Base-by-base conservation (phyloP, 345 rosid species). In the Sapria himalayana region DNA sequence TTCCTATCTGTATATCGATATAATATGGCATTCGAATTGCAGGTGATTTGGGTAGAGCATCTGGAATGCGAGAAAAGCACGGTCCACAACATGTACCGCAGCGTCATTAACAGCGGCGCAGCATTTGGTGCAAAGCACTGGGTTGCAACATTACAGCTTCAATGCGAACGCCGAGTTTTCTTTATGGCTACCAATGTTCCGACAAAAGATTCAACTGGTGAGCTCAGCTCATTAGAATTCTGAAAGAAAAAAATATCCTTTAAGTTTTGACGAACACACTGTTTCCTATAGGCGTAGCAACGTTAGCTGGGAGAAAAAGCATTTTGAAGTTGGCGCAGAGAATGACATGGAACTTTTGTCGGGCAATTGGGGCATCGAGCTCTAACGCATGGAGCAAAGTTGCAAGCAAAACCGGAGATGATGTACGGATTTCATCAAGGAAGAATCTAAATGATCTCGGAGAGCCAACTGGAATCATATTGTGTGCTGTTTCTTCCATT, bases 111-210 rank as follows among this genome's bases (percentile, higher is more conserved):
- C 55, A 74, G 84, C 14, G 99, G 99, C 36, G 52, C 77, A 37
- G 93, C 99, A 33, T 89, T 89, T 29, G 95, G 98, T 10, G 98
- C 98, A 18, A 67, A 73, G 49, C 98, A 73, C 54, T 82, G 98
- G 98, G 60, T 79, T 33, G 66, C 84, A 39, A 74, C 93, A 1
- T 48, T 89, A 57, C 84, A 76, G 66, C 81, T 66, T 38, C 93
- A 82, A 33, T 89, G 98, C 18, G 99, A 91, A 46, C 70, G 85
- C 50, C 78, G 74, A 5, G 95, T 84, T 12, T 91, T 91, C 74
- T 84, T 72, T 76, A 80, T 91, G 99, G 99, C 99, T 22, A 91
- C 93, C 46, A 84, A 91, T 54, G 95, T 91, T 50, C 99, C 99
- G 9, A 80, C 93, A 29, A 91, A 91, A 57, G 99, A 91, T 62